These are phyloP conservation scores for Mortierella alpina DNA, from an alignment of 192 early-diverging fungal genomes.

Conservation along the genomic window DNA sequence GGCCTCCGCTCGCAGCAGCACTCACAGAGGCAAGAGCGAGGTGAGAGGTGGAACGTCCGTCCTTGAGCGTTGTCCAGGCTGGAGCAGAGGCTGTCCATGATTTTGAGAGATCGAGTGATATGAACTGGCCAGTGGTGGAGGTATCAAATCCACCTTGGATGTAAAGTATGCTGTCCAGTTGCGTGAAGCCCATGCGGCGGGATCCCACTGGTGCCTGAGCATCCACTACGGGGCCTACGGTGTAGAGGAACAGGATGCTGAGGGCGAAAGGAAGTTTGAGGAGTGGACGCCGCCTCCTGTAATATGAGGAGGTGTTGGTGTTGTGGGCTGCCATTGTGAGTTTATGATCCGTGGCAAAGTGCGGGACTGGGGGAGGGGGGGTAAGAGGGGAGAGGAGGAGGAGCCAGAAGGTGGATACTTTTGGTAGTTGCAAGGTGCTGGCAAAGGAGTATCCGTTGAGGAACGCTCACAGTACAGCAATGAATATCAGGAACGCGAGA, in stretches of 20 bases:
- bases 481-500: too few species aligned
- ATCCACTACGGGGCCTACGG: not conserved
- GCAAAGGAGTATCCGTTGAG: too few species aligned
- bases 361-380: not conserved
- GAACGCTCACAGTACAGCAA: too few species aligned
- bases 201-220: slow-evolving; percentile 16
- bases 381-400: not conserved
- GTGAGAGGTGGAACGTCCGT: slow-evolving; percentile 26
- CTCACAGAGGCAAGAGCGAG: slow-evolving; percentile 19
- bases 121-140: slow-evolving; percentile 13
- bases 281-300: not conserved
- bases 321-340: not conserved
- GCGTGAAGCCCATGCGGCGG: slow-evolving; percentile 39
- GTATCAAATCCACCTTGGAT: slow-evolving; percentile 44
- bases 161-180: slow-evolving; percentile 29
- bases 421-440: not conserved
- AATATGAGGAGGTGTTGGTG: not conserved
- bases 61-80: slow-evolving; percentile 16
- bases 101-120: slow-evolving; percentile 32
- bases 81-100: slow-evolving; percentile 20
- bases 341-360: not conserved
- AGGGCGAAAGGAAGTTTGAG: not conserved
- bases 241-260: not conserved
- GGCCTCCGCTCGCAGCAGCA: slow-evolving; percentile 17
- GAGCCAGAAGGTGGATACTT: not conserved